A percentile compares a stretch with the other conserved stretches of the same genome.
phyloP scores from a whole-genome alignment of 352 stramenopile species.

The Globisporangium paroecandrum region DNA sequence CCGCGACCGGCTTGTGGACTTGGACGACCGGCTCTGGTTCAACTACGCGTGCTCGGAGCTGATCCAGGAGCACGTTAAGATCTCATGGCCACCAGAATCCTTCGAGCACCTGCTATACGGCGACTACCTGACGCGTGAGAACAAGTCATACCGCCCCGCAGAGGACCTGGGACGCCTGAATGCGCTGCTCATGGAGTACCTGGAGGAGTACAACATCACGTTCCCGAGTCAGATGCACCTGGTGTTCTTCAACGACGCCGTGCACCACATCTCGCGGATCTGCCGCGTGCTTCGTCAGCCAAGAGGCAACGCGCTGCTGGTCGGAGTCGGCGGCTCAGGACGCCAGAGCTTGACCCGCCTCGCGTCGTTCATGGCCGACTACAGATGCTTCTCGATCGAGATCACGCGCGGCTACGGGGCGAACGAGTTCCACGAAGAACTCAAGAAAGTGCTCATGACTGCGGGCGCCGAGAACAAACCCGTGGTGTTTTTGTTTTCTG shows the following conservation, averaged over 20 bases:
- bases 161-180: constrained; percentile 68
- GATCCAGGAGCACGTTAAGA: constrained; percentile 57
- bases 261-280: constrained; percentile 93
- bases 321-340: constrained; percentile 89
- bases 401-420: constrained; percentile 90
- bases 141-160: constrained; percentile 70
- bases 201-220: constrained; percentile 95
- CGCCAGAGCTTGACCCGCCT: constrained; percentile 90
- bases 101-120: constrained; percentile 89
- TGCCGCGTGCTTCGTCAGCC: constrained; percentile 90
- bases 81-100: constrained; percentile 50
- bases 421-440: constrained; percentile 90
- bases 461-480: constrained; percentile 85
- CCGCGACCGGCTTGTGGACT: constrained; percentile 88
- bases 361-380: constrained; percentile 90
- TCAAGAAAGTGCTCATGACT: constrained; percentile 90
- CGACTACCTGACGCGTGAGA: constrained; percentile 86
- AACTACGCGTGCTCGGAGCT: constrained; percentile 75
- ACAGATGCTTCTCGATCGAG: constrained; percentile 90
- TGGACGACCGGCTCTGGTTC: constrained; percentile 86
- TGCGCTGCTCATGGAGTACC: constrained; percentile 81
- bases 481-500: constrained; percentile 92
- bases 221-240: constrained; percentile 92
- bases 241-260: constrained; percentile 94
- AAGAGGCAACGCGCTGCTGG: constrained; percentile 88